Conservation (phyloP, 345 rosid species). For the Eucalyptus sp. region DNA sequence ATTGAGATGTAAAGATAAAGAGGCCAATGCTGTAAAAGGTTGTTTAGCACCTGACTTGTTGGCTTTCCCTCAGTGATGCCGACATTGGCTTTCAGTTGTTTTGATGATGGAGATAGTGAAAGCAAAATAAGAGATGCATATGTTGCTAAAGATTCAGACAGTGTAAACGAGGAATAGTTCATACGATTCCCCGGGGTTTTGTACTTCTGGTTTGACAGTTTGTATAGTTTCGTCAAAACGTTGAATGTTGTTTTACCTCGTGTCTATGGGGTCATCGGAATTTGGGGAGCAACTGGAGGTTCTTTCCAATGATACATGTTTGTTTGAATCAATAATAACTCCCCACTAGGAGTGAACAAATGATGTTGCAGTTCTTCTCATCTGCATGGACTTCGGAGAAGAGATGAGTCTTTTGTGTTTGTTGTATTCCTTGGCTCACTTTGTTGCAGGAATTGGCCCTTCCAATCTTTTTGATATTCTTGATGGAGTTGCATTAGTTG, state of each 20-base stretch:
- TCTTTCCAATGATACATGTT: not conserved
- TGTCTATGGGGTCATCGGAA: not conserved
- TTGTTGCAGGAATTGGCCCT: not conserved
- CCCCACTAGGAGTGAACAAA: not conserved
- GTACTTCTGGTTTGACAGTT: not conserved
- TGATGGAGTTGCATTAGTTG: not conserved
- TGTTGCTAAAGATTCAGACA: not conserved
- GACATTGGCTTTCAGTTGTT: not conserved
- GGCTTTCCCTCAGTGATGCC: not conserved
- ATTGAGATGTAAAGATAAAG: not conserved
- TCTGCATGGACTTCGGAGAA: not conserved
- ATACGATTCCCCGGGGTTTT: not conserved
- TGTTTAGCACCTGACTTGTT: not conserved
- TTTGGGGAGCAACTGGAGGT: not conserved
- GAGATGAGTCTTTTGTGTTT: not conserved
- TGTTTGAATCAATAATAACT: not conserved
- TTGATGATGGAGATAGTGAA: not conserved
- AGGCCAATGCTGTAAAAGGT: not conserved
- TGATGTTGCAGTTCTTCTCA: not conserved
- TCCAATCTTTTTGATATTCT: not conserved
- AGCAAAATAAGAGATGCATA: not conserved
- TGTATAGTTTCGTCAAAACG: not conserved
- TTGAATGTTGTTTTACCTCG: not conserved
- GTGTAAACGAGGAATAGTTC: not conserved
- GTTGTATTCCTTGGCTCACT: not conserved